A percentile compares a stretch with the other conserved stretches of the same genome.
Evolutionary conservation across 2,329 filamentous ascomycete genomes (phyloP).

Genomic region (Penicillium sp.): DNA sequence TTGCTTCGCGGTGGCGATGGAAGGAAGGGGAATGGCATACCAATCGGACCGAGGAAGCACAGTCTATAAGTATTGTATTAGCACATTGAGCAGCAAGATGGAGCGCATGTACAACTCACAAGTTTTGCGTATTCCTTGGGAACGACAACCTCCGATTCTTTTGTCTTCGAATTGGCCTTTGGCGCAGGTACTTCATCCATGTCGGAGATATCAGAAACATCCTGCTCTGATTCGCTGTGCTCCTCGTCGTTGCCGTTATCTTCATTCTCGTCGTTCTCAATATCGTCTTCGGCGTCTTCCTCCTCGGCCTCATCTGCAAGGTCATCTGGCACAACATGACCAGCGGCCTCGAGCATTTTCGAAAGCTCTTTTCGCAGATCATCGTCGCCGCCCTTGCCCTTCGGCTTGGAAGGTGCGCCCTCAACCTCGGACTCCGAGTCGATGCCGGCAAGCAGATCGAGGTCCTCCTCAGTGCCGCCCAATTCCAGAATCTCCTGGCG

Average conservation of each 20-base stretch:
- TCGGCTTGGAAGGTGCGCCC: conserved; percentile 26
- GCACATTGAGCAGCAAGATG: conserved; percentile 16
- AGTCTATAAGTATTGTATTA: conserved; percentile 40
- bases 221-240: conserved; percentile 22
- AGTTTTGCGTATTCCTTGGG: conserved; percentile 40
- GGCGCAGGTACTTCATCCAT: conserved; percentile 33
- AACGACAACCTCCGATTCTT: conserved; percentile 23
- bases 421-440: conserved; percentile 50
- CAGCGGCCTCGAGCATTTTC: conserved; percentile 37
- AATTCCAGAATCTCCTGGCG: conserved; percentile 47
- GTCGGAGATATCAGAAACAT: conserved; percentile 28
- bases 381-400: conserved; percentile 31
- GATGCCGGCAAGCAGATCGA: conserved; percentile 45
- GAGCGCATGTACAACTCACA: conserved; percentile 22
- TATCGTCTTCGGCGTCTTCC: conserved; percentile 37
- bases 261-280: conserved; percentile 31
- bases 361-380: conserved; percentile 42
- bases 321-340: conserved; percentile 38
- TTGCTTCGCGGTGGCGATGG: conserved; percentile 50
- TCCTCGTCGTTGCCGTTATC: conserved; percentile 27
- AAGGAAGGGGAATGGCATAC: conserved; percentile 59
- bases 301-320: conserved; percentile 30
- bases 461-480: conserved; percentile 51
- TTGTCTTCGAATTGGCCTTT: conserved; percentile 13
- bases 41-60: conserved; percentile 65